Evolutionary conservation across 176 grass and related monocot genomes (phyloP), one percentile per base, ranked within the genome.

Genomic region (Avena atlantica): DNA sequence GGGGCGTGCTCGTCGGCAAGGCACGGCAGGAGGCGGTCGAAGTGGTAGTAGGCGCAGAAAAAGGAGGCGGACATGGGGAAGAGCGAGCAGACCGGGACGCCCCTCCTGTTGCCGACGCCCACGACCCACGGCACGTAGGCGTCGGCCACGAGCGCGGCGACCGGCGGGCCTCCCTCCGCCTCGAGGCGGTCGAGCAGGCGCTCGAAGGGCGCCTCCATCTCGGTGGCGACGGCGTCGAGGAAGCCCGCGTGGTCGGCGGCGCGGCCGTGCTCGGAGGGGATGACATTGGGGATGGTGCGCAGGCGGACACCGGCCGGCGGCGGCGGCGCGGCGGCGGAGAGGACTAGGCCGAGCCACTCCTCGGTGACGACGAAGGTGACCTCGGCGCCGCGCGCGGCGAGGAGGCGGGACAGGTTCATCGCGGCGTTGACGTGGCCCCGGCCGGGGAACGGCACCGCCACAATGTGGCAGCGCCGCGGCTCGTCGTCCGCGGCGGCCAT

Each of bases 361-460:
- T 94, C 88, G 17, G 92, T 94, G 82, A 97, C 83, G 48, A 94
- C 87, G 69, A 87, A 82, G 62, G 88, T 92, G 31, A 94, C 88
- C 61, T 70, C 69, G 75, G 86, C 79, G 61, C 91, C 92, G 12
- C 69, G 68, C 55, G 89, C 68, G 75, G 81, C 86, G 53, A 96
- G 79, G 79, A 88, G 90, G 78, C 86, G 69, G 75, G 59, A 76
- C 65, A 92, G 80, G 84, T 85, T 89, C 85, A 90, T 87, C 94
- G 92, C 82, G 75, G 92, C 74, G 83, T 96, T 96, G 82, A 94
- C 48, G 85, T 94, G 92, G 79, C 94, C 89, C 12, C 92, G 87
- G 1, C 91, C 89, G 4, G 94, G 94, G 79, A 70, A 96, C 56
- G 94, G 92, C 52, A 96, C 69, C 67, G 87, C 92, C 29, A 92